Base-by-base conservation (phyloP, 73 alveolate species). In the Paramecium primaurelia region DNA sequence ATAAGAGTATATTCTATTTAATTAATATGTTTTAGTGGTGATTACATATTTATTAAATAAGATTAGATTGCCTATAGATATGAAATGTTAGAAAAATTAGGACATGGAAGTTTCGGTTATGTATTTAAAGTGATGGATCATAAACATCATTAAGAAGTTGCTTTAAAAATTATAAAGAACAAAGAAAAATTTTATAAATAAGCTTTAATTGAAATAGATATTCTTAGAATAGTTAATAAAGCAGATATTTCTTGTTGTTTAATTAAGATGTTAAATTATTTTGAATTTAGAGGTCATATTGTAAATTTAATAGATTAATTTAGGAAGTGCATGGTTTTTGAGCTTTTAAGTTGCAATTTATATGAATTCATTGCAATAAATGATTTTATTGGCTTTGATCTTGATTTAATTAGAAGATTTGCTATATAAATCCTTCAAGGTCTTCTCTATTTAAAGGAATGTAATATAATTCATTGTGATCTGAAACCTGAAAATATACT, bases 21-120 rank as follows among this genome's bases (percentile, higher is more conserved):
- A 69, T 36, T 8, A 73, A 45, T 45, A 45, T 45, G 12, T 9
- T 54, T 54, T 37, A 95, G 97, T 60, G 99, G 99, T 58, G 97
- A 96, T 71, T 98, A 95, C 71, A 93, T 85, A 32, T 83, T 89
- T 22, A 92, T 88, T 69, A 49, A 68, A 25, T 95, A 94, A 34
- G 99, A 98, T 77, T 96, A 95, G 51, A 92, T 98, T 42, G 93
- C 97, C 51, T 97, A 98, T 59, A 68, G 99, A 86, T 97, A 93
- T 95, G 99, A 98, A 80, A 87, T 98, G 37, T 71, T 97, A 5
- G 95, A 97, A 44, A 94, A 85, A 49, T 58, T 97, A 38, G 99
- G 99, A 42, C 96, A 97, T 77, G 99, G 99, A 1, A 92, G 98
- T 10, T 98, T 96, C 83, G 99, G 99, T 8, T 92, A 87, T 40